These are phyloP conservation scores for Coemansia nantahalensis DNA, from an alignment of 192 early-diverging fungal species.

Conservation along the genomic window DNA sequence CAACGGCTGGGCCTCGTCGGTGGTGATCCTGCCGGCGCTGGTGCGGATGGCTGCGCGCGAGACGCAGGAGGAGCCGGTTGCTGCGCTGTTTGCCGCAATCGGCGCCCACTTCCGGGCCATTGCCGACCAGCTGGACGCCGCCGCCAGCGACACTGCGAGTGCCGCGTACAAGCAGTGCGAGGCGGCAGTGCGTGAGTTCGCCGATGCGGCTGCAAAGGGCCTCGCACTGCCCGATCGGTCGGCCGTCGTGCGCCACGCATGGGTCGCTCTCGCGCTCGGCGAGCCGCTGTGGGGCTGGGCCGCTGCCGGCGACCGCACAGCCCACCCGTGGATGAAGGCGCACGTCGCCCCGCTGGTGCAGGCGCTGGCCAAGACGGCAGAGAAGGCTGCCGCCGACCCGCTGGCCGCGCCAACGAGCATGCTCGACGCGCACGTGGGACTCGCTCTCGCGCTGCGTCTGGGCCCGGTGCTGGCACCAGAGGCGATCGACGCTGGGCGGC, in stretches of 20 bases:
- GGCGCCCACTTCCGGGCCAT: conserved; percentile 57
- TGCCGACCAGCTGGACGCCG: conserved; percentile 17
- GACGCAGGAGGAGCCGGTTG: conserved; percentile 66
- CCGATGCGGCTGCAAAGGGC: conserved; percentile 50
- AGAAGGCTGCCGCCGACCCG: conserved; percentile 61
- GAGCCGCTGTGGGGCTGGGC: conserved; percentile 49
- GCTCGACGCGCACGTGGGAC: conserved; percentile 63
- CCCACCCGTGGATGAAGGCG: conserved; percentile 13
- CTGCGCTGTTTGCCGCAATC: conserved; percentile 60
- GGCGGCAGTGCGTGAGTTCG: conserved; percentile 42
- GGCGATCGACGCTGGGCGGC: conserved; percentile 18
- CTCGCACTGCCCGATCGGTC: conserved; percentile 62
- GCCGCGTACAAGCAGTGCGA: conserved; percentile 25
- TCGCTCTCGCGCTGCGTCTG: conserved; percentile 53
- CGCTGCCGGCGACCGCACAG: neutral
- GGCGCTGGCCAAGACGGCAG: conserved; percentile 52
- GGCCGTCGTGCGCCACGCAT: conserved; percentile 59
- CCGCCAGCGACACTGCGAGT: neutral
- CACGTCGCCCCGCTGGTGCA: conserved; percentile 43
- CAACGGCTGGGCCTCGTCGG: conserved; percentile 37
- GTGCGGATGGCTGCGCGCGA: conserved; percentile 75
- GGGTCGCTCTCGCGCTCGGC: conserved; percentile 61
- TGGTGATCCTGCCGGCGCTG: conserved; percentile 58
- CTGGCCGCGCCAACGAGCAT: conserved; percentile 57
- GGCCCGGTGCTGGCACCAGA: neutral